Conservation (phyloP, 176 grass and related monocot genomes). For the Triticum urartu region DNA sequence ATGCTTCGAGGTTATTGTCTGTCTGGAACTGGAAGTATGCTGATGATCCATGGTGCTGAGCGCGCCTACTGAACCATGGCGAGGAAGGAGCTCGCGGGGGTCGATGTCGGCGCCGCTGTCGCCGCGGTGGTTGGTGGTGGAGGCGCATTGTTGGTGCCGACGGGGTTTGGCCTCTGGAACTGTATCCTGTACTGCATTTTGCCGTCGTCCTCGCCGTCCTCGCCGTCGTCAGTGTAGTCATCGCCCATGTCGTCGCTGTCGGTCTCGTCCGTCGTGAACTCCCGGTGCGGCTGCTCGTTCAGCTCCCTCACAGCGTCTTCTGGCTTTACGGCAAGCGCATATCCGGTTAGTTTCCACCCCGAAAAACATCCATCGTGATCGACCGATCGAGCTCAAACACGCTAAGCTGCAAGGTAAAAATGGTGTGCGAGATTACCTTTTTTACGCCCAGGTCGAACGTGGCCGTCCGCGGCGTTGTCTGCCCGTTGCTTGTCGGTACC, state of each 20-base stretch:
- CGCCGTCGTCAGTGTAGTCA: slow-evolving; percentile 55
- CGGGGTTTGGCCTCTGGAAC: slow-evolving; percentile 46
- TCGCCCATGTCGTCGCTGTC: slow-evolving; percentile 58
- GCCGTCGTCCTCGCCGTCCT: slow-evolving; percentile 52
- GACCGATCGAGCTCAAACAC: neutral
- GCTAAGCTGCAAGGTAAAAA: neutral
- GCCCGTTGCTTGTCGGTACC: slow-evolving; percentile 37
- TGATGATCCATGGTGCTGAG: neutral
- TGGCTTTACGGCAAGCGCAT: slow-evolving; percentile 62
- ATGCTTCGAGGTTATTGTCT: slow-evolving; percentile 14
- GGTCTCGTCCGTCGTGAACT: slow-evolving; percentile 51
- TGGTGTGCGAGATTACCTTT: slow-evolving; percentile 37
- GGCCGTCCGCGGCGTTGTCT: neutral
- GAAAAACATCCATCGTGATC: neutral
- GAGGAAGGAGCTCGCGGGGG: slow-evolving; percentile 49
- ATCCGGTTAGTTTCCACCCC: slow-evolving; percentile 41
- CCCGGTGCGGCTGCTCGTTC: slow-evolving; percentile 47
- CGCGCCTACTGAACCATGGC: slow-evolving; percentile 52
- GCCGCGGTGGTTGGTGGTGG: slow-evolving; percentile 7
- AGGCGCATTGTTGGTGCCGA: neutral
- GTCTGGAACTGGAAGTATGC: slow-evolving; percentile 12
- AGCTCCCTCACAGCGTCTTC: slow-evolving; percentile 68
- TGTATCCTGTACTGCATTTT: slow-evolving; percentile 77
- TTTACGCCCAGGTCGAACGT: slow-evolving; percentile 22
- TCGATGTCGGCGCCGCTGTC: slow-evolving; percentile 28